phyloP scores from a whole-genome alignment of 768 basidiomycete species.

The Lepiota venenata region DNA sequence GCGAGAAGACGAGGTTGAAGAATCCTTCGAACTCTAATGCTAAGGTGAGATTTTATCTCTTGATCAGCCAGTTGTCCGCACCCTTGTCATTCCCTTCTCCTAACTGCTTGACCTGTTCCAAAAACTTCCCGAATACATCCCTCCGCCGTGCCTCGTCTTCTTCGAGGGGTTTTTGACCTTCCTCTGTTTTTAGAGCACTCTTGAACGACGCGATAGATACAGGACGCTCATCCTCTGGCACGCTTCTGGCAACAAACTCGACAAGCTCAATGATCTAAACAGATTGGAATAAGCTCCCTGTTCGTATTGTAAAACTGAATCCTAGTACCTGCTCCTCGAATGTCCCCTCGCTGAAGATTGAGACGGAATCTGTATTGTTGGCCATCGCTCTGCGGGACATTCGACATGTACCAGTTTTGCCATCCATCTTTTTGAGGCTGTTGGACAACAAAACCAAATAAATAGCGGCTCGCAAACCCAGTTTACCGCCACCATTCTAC shows the following conservation, averaged over 20 bases:
- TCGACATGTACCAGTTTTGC: conserved; percentile 15
- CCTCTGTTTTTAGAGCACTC: conserved; percentile 48
- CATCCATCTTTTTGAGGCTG: conserved; percentile 30
- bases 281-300: conserved; percentile 15
- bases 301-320: background rate
- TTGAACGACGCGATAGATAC: conserved; percentile 64
- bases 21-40: conserved; percentile 71
- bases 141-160: conserved; percentile 52
- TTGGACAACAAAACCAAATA: conserved; percentile 36
- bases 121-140: conserved; percentile 54
- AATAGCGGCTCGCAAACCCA: too few species aligned
- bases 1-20: conserved; percentile 79
- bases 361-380: conserved; percentile 63
- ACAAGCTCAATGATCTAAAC: conserved; percentile 73
- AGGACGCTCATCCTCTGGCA: conserved; percentile 65
- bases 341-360: conserved; percentile 85
- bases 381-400: conserved; percentile 46
- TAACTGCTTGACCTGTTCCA: conserved; percentile 60
- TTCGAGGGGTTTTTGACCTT: conserved; percentile 48
- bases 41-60: conserved; percentile 7
- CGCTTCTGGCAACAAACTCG: conserved; percentile 64
- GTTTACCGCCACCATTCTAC: too few species aligned
- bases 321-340: conserved; percentile 76
- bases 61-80: conserved; percentile 25
- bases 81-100: conserved; percentile 82